These are phyloP conservation scores for Samsoniella hepiali DNA, from an alignment of 2,329 filamentous ascomycete species.

Conservation along the genomic window DNA sequence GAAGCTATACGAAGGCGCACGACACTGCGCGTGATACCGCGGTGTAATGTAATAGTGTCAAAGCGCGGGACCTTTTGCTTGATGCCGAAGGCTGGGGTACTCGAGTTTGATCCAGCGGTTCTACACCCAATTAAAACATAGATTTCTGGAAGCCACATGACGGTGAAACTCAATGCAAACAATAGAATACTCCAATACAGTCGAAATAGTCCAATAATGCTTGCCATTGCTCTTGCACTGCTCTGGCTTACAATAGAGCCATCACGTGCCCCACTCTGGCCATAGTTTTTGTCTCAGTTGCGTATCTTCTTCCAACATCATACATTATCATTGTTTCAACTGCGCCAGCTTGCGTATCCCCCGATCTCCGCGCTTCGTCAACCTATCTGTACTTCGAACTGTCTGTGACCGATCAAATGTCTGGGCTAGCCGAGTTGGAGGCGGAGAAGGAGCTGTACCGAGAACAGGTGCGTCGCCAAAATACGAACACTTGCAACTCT, in stretches of 20 bases:
- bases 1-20: neutral
- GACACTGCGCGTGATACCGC: neutral
- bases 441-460: constrained; percentile 53
- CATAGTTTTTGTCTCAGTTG: neutral
- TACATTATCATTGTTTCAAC: neutral
- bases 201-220: too few relatives aligned
- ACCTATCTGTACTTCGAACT: too few relatives aligned
- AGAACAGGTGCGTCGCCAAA: constrained; percentile 47
- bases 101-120: neutral
- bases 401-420: constrained; percentile 25
- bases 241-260: neutral
- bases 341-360: neutral
- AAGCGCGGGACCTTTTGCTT: neutral
- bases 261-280: constrained; percentile 15
- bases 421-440: constrained; percentile 41
- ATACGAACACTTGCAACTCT: neutral
- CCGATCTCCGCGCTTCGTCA: neutral
- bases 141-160: neutral
- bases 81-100: neutral
- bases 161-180: neutral
- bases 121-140: neutral
- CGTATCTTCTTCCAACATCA: neutral
- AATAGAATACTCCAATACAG: neutral
- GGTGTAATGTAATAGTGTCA: neutral
- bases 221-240: neutral